A percentile compares a stretch with the other conserved stretches of the same genome.
phyloP scores from a whole-genome alignment of 305 asterid genomes.

The Fraxinus paxiana region DNA sequence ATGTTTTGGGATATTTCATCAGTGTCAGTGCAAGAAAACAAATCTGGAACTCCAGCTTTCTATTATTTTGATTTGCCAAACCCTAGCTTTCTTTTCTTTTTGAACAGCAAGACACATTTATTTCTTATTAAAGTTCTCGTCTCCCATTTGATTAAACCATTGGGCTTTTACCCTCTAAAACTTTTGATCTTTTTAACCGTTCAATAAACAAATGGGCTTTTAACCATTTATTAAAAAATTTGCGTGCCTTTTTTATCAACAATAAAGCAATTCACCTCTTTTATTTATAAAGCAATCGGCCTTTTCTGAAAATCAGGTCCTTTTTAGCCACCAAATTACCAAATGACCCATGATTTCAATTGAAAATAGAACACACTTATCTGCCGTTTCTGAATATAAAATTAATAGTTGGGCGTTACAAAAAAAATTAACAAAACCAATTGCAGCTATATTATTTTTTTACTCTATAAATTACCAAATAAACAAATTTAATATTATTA shows the following conservation, averaged over 20 bases:
- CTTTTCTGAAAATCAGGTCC: neutral
- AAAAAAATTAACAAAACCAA: neutral
- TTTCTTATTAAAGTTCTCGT: neutral
- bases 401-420: neutral
- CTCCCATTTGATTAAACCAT: neutral
- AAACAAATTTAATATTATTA: neutral
- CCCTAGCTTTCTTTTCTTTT: neutral
- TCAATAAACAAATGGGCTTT: neutral
- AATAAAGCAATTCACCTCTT: neutral
- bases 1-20: neutral
- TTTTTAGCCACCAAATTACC: neutral
- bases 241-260: neutral
- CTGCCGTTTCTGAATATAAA: neutral
- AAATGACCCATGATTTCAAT: neutral
- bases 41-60: neutral
- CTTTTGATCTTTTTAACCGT: neutral
- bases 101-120: neutral
- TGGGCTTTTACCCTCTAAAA: neutral
- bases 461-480: neutral
- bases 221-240: neutral
- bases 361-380: neutral
- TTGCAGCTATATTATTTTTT: neutral
- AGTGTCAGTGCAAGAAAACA: neutral
- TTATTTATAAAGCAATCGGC: neutral
- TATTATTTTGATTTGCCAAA: neutral